Percentiles rank a stretch among this genome's conserved stretches.
These are phyloP conservation scores for Dovyalis caffra DNA, from an alignment of 345 rosid species.

Conservation along the genomic window DNA sequence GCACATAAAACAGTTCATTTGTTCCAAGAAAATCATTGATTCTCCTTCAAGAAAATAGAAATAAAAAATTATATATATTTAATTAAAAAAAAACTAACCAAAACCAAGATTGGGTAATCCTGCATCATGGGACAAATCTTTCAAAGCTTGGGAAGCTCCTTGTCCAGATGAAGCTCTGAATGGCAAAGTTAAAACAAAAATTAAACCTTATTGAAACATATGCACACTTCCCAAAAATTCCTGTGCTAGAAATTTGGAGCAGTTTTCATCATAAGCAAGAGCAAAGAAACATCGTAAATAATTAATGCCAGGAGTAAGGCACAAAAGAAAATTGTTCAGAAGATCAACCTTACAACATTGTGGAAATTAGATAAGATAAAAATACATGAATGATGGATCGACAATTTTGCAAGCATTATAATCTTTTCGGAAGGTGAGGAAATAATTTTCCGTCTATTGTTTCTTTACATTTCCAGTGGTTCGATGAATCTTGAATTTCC, in stretches of 20 bases:
- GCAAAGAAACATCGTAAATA: neutral
- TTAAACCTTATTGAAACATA: conserved; percentile 13
- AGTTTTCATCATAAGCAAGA: neutral
- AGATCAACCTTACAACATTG: neutral
- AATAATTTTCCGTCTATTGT: neutral
- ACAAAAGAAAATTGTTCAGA: neutral
- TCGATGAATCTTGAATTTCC: neutral
- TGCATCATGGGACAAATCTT: conserved; percentile 64
- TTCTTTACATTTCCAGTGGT: neutral
- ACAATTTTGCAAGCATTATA: neutral
- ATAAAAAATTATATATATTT: too few species aligned
- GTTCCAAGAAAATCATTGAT: neutral
- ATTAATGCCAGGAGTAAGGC: neutral
- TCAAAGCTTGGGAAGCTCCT: conserved; percentile 72
- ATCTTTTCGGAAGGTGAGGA: neutral
- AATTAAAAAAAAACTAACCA: conserved; percentile 46
- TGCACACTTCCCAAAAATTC: neutral
- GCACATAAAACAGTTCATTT: conserved; percentile 4
- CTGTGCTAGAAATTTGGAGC: neutral
- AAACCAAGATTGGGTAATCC: conserved; percentile 61
- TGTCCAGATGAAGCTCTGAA: conserved; percentile 89
- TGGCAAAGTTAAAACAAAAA: neutral
- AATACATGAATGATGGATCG: neutral
- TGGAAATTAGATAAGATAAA: too few species aligned
- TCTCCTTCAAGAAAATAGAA: conserved; percentile 4